phyloP scores from a whole-genome alignment of 345 rosid genomes.

The Streptanthus diversifolius region DNA sequence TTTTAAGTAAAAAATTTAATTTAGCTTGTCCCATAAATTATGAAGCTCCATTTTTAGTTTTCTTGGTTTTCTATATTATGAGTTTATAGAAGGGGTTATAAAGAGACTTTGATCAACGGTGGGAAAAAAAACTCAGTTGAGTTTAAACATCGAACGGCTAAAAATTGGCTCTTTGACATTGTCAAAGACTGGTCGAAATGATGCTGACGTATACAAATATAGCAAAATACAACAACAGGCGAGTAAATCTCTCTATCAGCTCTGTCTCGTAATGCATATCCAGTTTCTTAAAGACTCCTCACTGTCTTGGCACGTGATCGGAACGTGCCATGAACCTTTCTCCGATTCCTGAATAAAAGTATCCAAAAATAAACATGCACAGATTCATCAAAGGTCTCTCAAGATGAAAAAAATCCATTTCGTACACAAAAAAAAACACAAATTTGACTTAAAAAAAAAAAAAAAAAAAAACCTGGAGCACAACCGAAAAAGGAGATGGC shows the following conservation, averaged over 20 bases:
- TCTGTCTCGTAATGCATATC: conserved; percentile 50
- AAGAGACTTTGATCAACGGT: no score
- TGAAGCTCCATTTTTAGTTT: no score
- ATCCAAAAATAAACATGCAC: not conserved
- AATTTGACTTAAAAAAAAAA: not conserved
- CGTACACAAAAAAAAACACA: not conserved
- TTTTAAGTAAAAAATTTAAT: no score
- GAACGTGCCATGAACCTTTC: conserved; percentile 90
- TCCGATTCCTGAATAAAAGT: conserved; percentile 66
- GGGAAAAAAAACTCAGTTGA: no score
- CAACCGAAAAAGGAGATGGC: conserved; percentile 61
- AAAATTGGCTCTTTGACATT: not conserved
- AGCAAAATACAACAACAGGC: not conserved
- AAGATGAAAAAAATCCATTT: not conserved
- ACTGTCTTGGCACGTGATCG: conserved; percentile 34
- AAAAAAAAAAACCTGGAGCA: conserved; percentile 69
- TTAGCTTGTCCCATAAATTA: no score
- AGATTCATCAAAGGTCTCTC: not conserved
- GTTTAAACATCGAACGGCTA: not conserved
- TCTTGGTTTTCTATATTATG: no score
- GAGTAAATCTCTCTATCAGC: not conserved
- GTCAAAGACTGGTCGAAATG: not conserved
- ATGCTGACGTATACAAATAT: not conserved
- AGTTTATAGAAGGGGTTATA: no score
- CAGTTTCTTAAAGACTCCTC: conserved; percentile 43